Evolutionary conservation across 495 filamentous ascomycete genomes (phyloP).

Genomic region (Tetracladium marchalianum): DNA sequence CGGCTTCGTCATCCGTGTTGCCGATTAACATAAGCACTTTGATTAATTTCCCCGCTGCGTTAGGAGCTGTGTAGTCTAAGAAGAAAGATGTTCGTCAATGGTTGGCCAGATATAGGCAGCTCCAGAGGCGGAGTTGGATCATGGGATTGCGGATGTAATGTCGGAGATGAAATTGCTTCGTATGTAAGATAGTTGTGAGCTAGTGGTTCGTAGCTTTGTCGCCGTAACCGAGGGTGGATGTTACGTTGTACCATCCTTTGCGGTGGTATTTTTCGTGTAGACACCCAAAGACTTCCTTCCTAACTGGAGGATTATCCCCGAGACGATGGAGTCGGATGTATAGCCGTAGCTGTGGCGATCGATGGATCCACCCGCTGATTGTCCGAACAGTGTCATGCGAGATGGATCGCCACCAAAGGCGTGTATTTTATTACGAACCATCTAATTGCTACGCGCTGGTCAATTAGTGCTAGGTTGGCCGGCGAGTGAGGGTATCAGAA

Average conservation of each 20-base stretch:
- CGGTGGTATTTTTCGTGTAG: conserved; percentile 17
- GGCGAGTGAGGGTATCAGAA: neutral
- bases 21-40: conserved; percentile 33
- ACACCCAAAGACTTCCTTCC: conserved; percentile 38
- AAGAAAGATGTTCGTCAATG: conserved; percentile 38
- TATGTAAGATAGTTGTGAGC: conserved; percentile 34
- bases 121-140: conserved; percentile 10
- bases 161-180: conserved; percentile 23
- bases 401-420: conserved; percentile 37
- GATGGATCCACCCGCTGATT: conserved; percentile 40
- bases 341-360: conserved; percentile 45
- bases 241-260: conserved; percentile 29
- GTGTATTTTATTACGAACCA: conserved; percentile 50
- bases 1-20: conserved; percentile 38
- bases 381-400: conserved; percentile 30
- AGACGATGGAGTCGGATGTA: conserved; percentile 32
- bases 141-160: conserved; percentile 26
- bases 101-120: conserved; percentile 26
- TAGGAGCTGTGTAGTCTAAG: conserved; percentile 29
- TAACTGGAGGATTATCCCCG: conserved; percentile 39
- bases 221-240: conserved; percentile 31
- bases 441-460: conserved; percentile 49
- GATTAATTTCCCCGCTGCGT: too few species aligned
- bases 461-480: conserved; percentile 27
- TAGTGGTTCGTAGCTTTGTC: conserved; percentile 19